Conservation (phyloP, 768 basidiomycete species). For the Amylocystis lapponica region DNA sequence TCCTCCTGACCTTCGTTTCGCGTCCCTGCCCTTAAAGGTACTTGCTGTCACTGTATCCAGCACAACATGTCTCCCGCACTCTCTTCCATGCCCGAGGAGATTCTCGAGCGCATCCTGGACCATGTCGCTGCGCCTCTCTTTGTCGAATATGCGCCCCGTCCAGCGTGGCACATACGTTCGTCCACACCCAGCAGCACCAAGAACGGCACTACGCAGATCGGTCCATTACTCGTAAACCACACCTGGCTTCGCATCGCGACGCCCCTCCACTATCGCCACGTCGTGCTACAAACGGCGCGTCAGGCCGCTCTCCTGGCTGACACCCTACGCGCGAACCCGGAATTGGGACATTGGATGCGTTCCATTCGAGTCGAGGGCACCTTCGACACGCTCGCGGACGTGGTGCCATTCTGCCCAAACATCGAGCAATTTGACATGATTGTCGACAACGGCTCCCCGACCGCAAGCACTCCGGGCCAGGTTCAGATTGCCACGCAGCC, state of each 20-base stretch:
- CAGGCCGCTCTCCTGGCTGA: slow-evolving; percentile 35
- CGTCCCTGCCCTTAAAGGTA: not conserved
- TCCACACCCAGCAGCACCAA: not conserved
- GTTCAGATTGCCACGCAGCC: not conserved
- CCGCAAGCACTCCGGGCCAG: not conserved
- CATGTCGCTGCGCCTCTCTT: slow-evolving; percentile 23
- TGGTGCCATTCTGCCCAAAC: slow-evolving; percentile 28
- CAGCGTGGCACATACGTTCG: slow-evolving; percentile 14
- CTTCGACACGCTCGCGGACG: slow-evolving; percentile 33
- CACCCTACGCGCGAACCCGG: slow-evolving; percentile 32
- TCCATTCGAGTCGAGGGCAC: slow-evolving; percentile 37
- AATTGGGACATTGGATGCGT: slow-evolving; percentile 36
- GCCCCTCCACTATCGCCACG: slow-evolving; percentile 50
- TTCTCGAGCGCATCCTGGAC: slow-evolving; percentile 42
- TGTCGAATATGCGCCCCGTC: slow-evolving; percentile 14
- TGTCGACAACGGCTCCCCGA: slow-evolving; percentile 19
- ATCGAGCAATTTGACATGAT: slow-evolving; percentile 37
- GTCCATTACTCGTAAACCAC: slow-evolving; percentile 47
- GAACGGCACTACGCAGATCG: slow-evolving; percentile 19
- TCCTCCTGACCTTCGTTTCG: too few species aligned
- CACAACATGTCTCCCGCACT: slow-evolving; percentile 16
- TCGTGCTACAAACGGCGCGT: slow-evolving; percentile 36
- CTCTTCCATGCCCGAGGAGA: slow-evolving; percentile 34
- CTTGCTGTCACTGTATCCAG: not conserved
- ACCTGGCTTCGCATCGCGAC: slow-evolving; percentile 50